A percentile compares a stretch with the other conserved stretches of the same genome.
Conservation (phyloP, 192 early-diverging fungal species). For the Coemansia nantahalensis region DNA sequence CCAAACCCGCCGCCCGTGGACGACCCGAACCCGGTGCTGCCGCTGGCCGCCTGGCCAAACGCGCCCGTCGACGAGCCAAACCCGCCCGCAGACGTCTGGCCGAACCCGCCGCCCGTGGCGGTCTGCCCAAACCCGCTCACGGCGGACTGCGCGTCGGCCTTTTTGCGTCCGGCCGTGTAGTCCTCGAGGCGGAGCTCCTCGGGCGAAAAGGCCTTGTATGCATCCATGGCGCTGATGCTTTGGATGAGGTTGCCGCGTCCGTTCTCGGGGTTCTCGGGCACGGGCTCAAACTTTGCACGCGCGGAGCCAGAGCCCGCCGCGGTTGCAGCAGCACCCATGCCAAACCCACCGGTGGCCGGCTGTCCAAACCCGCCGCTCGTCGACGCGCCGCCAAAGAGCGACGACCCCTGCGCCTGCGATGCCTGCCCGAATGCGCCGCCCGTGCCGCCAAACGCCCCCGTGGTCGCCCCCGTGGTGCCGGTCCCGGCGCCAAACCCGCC, state of each 20-base stretch:
- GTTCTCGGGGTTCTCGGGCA: slow-evolving; percentile 52
- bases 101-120: slow-evolving; percentile 41
- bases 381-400: slow-evolving; percentile 11
- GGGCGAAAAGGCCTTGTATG: slow-evolving; percentile 78
- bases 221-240: slow-evolving; percentile 79
- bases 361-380: slow-evolving; percentile 39
- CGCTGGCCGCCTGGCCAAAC: slow-evolving; percentile 32
- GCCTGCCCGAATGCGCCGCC: slow-evolving; percentile 36
- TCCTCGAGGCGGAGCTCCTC: slow-evolving; percentile 92
- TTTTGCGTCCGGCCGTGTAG: slow-evolving; percentile 80
- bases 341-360: slow-evolving; percentile 13
- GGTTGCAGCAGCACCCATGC: slow-evolving; percentile 10
- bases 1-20: slow-evolving; percentile 16
- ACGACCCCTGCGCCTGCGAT: slow-evolving; percentile 5
- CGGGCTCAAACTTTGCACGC: slow-evolving; percentile 55
- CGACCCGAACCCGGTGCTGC: not conserved
- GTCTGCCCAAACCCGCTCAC: slow-evolving; percentile 4
- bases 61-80: slow-evolving; percentile 23
- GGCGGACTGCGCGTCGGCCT: slow-evolving; percentile 17
- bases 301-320: slow-evolving; percentile 54
- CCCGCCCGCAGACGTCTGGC: slow-evolving; percentile 25
- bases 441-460: slow-evolving; percentile 24
- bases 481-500: slow-evolving; percentile 39
- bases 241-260: slow-evolving; percentile 63
- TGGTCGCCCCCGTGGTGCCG: too few species aligned